Evolutionary conservation across 192 early-diverging fungal species (phyloP).

Genomic region (Backusella tuberculispora): DNA sequence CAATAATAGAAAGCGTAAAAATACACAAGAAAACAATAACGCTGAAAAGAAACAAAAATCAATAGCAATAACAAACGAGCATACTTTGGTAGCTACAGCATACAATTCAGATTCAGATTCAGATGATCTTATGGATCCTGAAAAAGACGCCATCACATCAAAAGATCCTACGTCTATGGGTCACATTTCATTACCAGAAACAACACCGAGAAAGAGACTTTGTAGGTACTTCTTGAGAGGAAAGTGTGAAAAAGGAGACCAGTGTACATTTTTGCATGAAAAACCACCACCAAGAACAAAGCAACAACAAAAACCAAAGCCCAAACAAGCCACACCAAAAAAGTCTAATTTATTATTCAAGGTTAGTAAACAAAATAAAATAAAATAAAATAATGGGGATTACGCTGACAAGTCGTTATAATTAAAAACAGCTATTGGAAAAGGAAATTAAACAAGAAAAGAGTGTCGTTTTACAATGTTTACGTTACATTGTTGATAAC

Average conservation of each 20-base stretch:
- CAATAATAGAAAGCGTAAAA: slow-evolving; percentile 3
- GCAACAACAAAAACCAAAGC: neutral
- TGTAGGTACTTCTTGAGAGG: slow-evolving; percentile 54
- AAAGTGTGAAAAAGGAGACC: slow-evolving; percentile 44
- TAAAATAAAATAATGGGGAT: no score
- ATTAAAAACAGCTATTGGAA: slow-evolving; percentile 49
- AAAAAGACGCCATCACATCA: slow-evolving; percentile 51
- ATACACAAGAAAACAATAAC: neutral
- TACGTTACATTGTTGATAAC: slow-evolving; percentile 62
- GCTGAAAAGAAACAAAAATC: neutral
- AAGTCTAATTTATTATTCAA: slow-evolving; percentile 46
- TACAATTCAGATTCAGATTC: slow-evolving; percentile 43
- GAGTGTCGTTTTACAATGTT: slow-evolving; percentile 61
- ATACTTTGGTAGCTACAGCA: slow-evolving; percentile 16
- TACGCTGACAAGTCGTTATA: neutral
- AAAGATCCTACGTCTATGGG: slow-evolving; percentile 50
- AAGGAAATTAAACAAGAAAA: slow-evolving; percentile 66
- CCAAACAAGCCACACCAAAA: slow-evolving; percentile 29
- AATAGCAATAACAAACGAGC: neutral
- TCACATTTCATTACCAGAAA: slow-evolving; percentile 33
- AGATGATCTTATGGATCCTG: slow-evolving; percentile 49
- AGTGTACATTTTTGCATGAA: slow-evolving; percentile 52
- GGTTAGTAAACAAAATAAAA: slow-evolving; percentile 30
- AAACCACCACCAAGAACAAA: slow-evolving; percentile 35
- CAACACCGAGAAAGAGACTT: slow-evolving; percentile 19